phyloP scores from a whole-genome alignment of 805 yeast species.

The Sugiyamaella valdiviana region DNA sequence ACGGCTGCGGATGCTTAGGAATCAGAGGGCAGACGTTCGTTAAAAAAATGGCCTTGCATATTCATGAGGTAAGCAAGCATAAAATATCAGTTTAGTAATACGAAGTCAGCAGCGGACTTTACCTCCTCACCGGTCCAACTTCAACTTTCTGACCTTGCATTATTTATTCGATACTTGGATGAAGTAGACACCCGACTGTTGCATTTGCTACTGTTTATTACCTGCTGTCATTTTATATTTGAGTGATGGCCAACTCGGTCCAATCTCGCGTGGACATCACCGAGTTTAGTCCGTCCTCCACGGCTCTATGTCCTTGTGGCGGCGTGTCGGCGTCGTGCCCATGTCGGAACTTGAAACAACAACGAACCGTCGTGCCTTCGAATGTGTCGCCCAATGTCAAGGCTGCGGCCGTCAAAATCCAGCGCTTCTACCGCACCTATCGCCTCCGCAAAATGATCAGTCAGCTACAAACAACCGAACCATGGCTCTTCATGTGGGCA shows the following conservation, averaged over 20 bases:
- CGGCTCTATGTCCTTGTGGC: neutral
- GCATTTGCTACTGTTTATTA: too few relatives aligned
- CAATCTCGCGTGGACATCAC: neutral
- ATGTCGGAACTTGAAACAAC: neutral
- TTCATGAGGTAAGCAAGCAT: neutral
- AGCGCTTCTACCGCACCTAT: slow-evolving; percentile 14
- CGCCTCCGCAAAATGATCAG: slow-evolving; percentile 12
- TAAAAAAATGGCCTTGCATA: neutral
- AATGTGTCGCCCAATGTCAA: too few relatives aligned
- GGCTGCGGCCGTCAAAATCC: slow-evolving; percentile 12
- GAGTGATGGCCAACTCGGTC: neutral
- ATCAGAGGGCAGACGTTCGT: neutral
- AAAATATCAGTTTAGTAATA: neutral
- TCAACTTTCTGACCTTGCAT: neutral
- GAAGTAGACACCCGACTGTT: too few relatives aligned
- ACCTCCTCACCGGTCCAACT: neutral
- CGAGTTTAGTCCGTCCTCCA: neutral
- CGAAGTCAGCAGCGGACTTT: neutral
- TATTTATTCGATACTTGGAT: neutral
- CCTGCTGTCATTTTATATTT: too few relatives aligned
- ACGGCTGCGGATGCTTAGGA: neutral
- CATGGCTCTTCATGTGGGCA: slow-evolving; percentile 20
- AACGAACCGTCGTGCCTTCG: too few relatives aligned
- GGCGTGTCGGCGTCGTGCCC: neutral
- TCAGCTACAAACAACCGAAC: slow-evolving; percentile 6